phyloP scores from a whole-genome alignment of 805 yeast genomes.

The Barnettozyma siamensis region DNA sequence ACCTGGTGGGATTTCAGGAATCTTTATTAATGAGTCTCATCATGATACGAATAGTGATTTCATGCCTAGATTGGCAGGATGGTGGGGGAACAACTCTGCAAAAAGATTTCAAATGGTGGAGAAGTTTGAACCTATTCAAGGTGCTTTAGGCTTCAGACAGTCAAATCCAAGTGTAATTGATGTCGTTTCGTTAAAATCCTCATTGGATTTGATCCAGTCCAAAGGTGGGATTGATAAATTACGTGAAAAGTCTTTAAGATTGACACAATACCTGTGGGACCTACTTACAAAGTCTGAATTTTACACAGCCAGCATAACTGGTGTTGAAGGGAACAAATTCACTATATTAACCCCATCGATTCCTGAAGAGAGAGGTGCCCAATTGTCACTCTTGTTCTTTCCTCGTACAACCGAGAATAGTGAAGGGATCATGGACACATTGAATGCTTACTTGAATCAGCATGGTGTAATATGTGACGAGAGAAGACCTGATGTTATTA shows the following conservation, averaged over 20 bases:
- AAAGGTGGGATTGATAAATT: constrained; percentile 61
- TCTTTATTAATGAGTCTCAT: constrained; percentile 60
- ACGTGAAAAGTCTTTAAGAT: constrained; percentile 46
- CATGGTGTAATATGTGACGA: constrained; percentile 80
- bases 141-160: constrained; percentile 85
- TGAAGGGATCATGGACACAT: constrained; percentile 55
- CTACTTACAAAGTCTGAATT: constrained; percentile 41
- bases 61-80: constrained; percentile 79
- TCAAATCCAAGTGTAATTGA: constrained; percentile 88
- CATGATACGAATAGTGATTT: constrained; percentile 28
- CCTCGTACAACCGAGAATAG: constrained; percentile 34
- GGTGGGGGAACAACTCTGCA: constrained; percentile 88
- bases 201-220: constrained; percentile 53
- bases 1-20: constrained; percentile 90
- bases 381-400: constrained; percentile 66
- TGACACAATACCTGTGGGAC: constrained; percentile 54
- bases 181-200: constrained; percentile 64
- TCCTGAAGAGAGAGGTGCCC: constrained; percentile 65
- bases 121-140: constrained; percentile 69
- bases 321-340: constrained; percentile 30
- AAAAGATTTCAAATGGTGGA: constrained; percentile 78
- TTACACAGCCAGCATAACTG: constrained; percentile 29
- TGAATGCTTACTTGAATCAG: constrained; percentile 42
- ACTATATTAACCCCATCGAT: constrained; percentile 69
- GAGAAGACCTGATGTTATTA: constrained; percentile 82